Base-by-base conservation (phyloP, 257 asterid genomes). In the Capsicum pubescens region DNA sequence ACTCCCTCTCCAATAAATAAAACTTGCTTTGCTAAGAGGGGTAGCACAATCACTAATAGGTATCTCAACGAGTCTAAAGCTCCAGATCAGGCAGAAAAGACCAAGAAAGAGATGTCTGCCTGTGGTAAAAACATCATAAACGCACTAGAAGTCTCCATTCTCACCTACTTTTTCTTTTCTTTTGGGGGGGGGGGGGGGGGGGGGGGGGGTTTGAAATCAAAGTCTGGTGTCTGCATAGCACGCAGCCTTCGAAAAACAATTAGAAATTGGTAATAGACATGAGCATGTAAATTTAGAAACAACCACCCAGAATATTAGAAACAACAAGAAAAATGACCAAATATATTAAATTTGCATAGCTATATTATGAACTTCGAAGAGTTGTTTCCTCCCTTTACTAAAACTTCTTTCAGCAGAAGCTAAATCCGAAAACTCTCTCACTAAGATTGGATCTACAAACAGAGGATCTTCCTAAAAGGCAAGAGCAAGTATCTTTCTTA, bases 281-380 rank as follows among this genome's bases (percentile, higher is more conserved):
- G 60, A 12, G 36, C 60, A 74, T 74, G 60, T 74, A 74, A 74
- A 74, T 74, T 50, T 48, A 21, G 44, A 72, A 19, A 19, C 36
- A 61, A 2, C 4, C 7, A 19, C n/a, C 36, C 13, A 60, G 21
- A 60, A 60, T 61, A 61, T 61, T 36, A 61, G 36, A 61, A 60
- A 46, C 80, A 50, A 46, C 16, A 48, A 72, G 42, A 48, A 72
- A 72, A 54, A 72, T 72, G 19, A 48, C 59, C 60, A 72, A 72
- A 72, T 54, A 48, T 48, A 72, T 48, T 72, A 72, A 72, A 7
- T 71, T 71, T 72, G 44, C 60, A 48, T 19, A 72, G 44, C 39
- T 19, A 48, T 72, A 72, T 19, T 71, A n/a, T 46, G 46, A n/a
- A 21, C 16, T 72, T 19, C 58, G 19, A 16, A 72, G 35, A 3